Evolutionary conservation across 2,329 filamentous ascomycete species (phyloP), one percentile per base, ranked within the genome.

Genomic region (Pseudogymnoascus sp.): DNA sequence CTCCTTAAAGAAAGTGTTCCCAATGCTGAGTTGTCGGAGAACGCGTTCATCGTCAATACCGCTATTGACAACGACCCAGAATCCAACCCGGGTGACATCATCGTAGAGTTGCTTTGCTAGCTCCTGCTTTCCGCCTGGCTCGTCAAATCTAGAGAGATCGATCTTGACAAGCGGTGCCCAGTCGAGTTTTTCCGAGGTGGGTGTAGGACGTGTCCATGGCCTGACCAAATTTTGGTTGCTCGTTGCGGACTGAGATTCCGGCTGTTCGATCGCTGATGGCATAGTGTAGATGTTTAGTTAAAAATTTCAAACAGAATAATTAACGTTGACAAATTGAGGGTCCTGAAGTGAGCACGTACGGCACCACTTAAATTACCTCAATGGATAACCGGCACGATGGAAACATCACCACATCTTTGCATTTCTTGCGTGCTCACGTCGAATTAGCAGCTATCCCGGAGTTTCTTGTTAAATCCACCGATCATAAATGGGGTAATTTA

Each of bases 51-150:
- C 82, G 2, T 73, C 75, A 33, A 87, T 76, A 53, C 83, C 83
- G 64, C 83, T 85, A 72, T 86, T 84, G 63, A 80, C 80, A 33
- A 86, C 79, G 65, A 85, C 85, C 73, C 86, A 87, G 74, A 86
- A 83, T 0, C 83, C 81, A 70, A 77, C 73, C 42, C 76, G 66
- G 33, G 74, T 74, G 0, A 81, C 78, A 9, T 81, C 82, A 67
- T 83, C 77, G 17, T 79, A 75, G 5, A 83, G 74, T 63, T 82
- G 78, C 61, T 79, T 78, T 1, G 80, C 79, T 1, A 83, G 72
- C 61, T 75, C 71, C 67, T 81, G 74, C 66, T 82, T 82, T 11
- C 80, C 80, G 3, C 77, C 79, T 1, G 79, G 79, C 33, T 76
- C 72, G 50, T 78, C 76, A 65, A 79, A 83, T 29, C 76, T 74